Conservation (phyloP, 192 early-diverging fungal species). For the Backusella psychrophila region DNA sequence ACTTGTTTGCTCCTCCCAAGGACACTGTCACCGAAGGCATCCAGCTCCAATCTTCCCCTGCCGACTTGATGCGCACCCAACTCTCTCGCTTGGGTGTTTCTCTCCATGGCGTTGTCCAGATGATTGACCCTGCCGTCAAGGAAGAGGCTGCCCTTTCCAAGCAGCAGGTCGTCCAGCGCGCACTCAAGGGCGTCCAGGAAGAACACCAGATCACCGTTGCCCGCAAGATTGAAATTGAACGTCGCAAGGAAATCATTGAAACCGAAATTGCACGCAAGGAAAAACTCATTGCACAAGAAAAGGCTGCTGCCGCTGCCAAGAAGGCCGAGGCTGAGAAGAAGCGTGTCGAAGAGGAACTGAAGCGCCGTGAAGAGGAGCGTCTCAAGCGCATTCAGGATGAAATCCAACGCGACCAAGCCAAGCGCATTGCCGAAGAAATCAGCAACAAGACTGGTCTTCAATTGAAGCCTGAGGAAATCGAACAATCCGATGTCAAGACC, state of each 20-base stretch:
- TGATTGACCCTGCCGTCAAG: conserved; percentile 77
- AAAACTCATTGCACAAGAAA: conserved; percentile 81
- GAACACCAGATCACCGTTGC: conserved; percentile 78
- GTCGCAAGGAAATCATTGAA: conserved; percentile 75
- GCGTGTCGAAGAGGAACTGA: conserved; percentile 82
- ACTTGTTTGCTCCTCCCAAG: conserved; percentile 78
- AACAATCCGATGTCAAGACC: conserved; percentile 74
- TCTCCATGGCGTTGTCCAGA: conserved; percentile 79
- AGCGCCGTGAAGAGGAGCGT: conserved; percentile 81
- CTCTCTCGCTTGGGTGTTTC: conserved; percentile 82
- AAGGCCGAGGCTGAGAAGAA: conserved; percentile 83
- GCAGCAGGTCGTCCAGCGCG: conserved; percentile 64
- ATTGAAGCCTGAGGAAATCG: conserved; percentile 65
- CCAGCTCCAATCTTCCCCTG: conserved; percentile 79
- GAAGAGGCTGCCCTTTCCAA: conserved; percentile 66
- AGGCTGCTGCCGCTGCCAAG: conserved; percentile 63
- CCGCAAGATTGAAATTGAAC: conserved; percentile 87
- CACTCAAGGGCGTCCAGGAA: conserved; percentile 70
- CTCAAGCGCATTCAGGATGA: conserved; percentile 70
- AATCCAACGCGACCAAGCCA: conserved; percentile 79
- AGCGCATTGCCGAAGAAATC: conserved; percentile 74
- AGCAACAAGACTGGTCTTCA: conserved; percentile 36
- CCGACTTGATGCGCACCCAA: conserved; percentile 92
- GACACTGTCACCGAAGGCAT: conserved; percentile 78
- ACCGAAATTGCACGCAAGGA: conserved; percentile 73